Conservation (phyloP, 495 filamentous ascomycete genomes). For the Aspergillus incahuasiensis region DNA sequence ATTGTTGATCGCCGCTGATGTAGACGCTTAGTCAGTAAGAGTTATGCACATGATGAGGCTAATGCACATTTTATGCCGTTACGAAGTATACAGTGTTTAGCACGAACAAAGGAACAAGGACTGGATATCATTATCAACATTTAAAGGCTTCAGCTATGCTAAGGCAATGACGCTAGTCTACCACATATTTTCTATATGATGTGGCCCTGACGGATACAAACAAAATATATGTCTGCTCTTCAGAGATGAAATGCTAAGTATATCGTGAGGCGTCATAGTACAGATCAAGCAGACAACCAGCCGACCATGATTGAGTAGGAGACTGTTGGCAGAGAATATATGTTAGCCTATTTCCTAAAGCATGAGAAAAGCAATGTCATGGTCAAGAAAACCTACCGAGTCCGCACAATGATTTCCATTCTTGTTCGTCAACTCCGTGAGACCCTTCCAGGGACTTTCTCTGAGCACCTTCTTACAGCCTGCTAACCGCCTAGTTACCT, state of each 20-base stretch:
- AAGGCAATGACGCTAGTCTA: not conserved
- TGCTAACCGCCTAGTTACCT: conserved; percentile 76
- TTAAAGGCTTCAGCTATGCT: not conserved
- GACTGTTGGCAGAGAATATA: conserved; percentile 43
- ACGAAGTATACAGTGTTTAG: too few relatives aligned
- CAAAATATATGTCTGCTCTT: not conserved
- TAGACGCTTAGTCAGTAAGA: not conserved
- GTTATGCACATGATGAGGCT: not conserved
- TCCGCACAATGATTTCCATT: conserved; percentile 77
- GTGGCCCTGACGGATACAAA: not conserved
- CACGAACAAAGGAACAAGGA: too few relatives aligned
- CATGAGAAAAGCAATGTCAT: not conserved
- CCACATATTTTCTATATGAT: not conserved
- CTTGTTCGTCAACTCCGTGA: conserved; percentile 92
- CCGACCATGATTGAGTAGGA: conserved; percentile 94
- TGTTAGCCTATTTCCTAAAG: conserved; percentile 8
- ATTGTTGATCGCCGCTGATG: not conserved
- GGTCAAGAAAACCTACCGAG: conserved; percentile 58
- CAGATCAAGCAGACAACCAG: conserved; percentile 87
- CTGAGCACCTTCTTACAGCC: conserved; percentile 77
- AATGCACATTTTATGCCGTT: not conserved
- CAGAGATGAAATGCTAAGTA: conserved; percentile 13
- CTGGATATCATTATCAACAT: too few relatives aligned
- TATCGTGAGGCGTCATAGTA: conserved; percentile 75
- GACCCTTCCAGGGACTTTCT: conserved; percentile 79